Percentiles rank a stretch among this genome's conserved stretches.
Conservation (phyloP, 345 rosid species). For the Viola odorata region DNA sequence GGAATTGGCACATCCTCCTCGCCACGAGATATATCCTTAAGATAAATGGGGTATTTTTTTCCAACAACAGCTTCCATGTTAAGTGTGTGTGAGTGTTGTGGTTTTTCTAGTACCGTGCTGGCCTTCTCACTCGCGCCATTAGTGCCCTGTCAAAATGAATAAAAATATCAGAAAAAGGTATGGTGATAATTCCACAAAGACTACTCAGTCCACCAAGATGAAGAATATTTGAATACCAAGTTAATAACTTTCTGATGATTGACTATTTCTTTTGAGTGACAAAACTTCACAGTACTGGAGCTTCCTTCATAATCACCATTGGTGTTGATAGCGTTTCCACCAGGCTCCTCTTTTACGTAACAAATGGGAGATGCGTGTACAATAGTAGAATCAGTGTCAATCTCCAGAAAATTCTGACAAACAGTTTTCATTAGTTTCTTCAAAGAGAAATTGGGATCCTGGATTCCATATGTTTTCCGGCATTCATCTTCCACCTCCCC, state of each 20-base stretch:
- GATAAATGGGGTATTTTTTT: constrained; percentile 17
- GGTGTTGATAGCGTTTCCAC: background rate
- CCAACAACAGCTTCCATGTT: background rate
- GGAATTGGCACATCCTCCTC: constrained; percentile 18
- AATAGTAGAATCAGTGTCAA: background rate
- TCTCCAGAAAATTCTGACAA: constrained; percentile 9
- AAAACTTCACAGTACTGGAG: too few relatives aligned
- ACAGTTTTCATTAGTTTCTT: constrained; percentile 16
- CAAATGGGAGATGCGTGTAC: background rate
- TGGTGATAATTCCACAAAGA: background rate
- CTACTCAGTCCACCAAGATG: background rate
- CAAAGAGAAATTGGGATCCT: constrained; percentile 17
- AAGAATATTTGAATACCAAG: background rate
- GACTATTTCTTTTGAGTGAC: too few relatives aligned
- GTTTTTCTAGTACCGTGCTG: background rate
- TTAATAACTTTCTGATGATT: too few relatives aligned
- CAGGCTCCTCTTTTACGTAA: background rate
- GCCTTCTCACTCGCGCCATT: background rate
- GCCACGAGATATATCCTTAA: constrained; percentile 30
- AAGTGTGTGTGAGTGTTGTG: background rate
- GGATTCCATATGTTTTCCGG: constrained; percentile 9
- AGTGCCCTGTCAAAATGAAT: background rate
- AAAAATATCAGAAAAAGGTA: background rate
- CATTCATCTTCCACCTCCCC: constrained; percentile 17
- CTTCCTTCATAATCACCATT: background rate